Percentiles rank a stretch among this genome's conserved stretches.
phyloP scores from a whole-genome alignment of 1,284 basidiomycete genomes.

The Bjerkandera adusta region DNA sequence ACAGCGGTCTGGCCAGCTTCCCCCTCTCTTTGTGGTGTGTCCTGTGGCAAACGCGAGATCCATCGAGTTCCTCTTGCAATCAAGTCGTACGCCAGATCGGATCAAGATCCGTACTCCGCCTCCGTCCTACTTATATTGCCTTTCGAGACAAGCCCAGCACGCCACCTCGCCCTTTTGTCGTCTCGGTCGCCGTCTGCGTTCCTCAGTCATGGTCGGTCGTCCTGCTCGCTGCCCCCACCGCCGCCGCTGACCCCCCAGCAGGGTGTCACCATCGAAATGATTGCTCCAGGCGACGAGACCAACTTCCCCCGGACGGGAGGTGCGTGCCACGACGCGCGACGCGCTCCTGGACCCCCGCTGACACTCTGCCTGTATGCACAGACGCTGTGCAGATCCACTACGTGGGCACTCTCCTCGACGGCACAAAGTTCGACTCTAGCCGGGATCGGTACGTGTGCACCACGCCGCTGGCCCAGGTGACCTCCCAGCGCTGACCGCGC shows the following conservation, averaged over 20 bases:
- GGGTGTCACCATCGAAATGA: constrained; percentile 44
- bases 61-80: constrained; percentile 20
- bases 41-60: constrained; percentile 21
- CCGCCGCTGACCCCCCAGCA: constrained; percentile 16
- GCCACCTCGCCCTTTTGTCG: constrained; percentile 34
- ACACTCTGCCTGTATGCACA: constrained; percentile 23
- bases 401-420: constrained; percentile 62
- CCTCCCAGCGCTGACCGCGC: not conserved
- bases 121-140: constrained; percentile 47
- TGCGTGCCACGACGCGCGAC: too few species aligned
- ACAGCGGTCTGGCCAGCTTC: constrained; percentile 23
- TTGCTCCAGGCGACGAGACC: constrained; percentile 43
- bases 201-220: constrained; percentile 24
- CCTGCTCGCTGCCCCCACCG: constrained; percentile 2
- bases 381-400: constrained; percentile 70
- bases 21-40: constrained; percentile 12
- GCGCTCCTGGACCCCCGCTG: constrained; percentile 1
- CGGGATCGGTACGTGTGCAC: constrained; percentile 48
- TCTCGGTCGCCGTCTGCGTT: constrained; percentile 21
- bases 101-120: constrained; percentile 75
- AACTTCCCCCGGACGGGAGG: constrained; percentile 48
- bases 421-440: constrained; percentile 70
- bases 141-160: constrained; percentile 19
- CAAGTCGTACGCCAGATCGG: constrained; percentile 40
- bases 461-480: not conserved